Conservation (phyloP, 257 asterid genomes). For the Petrea volubilis region DNA sequence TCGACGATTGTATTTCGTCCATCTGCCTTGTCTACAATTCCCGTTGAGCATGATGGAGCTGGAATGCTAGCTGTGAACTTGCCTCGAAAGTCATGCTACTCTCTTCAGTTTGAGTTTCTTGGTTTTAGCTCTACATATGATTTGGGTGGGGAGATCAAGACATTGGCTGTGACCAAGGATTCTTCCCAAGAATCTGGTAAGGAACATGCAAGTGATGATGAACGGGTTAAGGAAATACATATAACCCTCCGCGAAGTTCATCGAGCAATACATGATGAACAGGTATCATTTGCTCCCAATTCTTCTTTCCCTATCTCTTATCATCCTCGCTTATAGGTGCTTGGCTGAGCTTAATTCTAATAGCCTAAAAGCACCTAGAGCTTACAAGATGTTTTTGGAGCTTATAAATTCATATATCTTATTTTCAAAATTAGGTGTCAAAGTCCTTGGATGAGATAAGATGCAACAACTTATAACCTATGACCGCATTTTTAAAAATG, state of each 20-base stretch:
- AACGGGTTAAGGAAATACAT: constrained; percentile 69
- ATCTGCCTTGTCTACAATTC: constrained; percentile 73
- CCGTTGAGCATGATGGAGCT: constrained; percentile 85
- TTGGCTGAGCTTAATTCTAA: too few relatives aligned
- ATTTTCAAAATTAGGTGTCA: too few relatives aligned
- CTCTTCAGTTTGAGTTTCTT: constrained; percentile 83
- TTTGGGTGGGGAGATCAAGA: constrained; percentile 27
- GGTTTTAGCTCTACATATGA: constrained; percentile 51
- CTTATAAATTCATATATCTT: too few relatives aligned
- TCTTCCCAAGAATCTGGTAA: constrained; percentile 42
- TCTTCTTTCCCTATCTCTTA: not conserved
- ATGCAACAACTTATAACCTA: too few relatives aligned
- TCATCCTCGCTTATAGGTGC: not conserved
- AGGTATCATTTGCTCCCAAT: constrained; percentile 41
- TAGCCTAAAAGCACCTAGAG: too few relatives aligned
- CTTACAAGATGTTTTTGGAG: too few relatives aligned
- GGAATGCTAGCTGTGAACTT: constrained; percentile 96
- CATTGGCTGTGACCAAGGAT: constrained; percentile 27
- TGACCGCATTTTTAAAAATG: too few relatives aligned
- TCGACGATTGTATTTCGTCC: constrained; percentile 74
- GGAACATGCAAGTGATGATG: constrained; percentile 61
- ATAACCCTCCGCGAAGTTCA: constrained; percentile 70
- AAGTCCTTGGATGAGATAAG: too few relatives aligned
- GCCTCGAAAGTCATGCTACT: constrained; percentile 68
- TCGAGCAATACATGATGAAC: constrained; percentile 87